Conservation (phyloP, 495 filamentous ascomycete species). For the Lineolata rhizophorae region DNA sequence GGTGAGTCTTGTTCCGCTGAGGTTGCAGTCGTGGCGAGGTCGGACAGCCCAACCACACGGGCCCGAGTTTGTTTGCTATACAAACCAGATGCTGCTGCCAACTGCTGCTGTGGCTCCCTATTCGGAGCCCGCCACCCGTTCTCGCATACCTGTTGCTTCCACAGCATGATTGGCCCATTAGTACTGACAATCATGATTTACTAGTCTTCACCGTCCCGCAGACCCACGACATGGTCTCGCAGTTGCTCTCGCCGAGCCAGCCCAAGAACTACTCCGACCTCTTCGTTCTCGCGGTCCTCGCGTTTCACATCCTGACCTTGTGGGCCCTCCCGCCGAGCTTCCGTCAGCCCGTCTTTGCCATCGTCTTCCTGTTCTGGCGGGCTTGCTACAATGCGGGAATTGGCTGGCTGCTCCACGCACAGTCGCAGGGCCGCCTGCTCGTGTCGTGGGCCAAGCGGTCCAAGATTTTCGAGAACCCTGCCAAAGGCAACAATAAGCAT, state of each 20-base stretch:
- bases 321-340: conserved; percentile 44
- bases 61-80: no score
- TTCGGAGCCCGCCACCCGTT: no score
- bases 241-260: conserved; percentile 81
- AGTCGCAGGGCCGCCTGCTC: conserved; percentile 71
- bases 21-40: no score
- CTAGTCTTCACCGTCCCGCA: conserved; percentile 87
- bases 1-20: conserved; percentile 42
- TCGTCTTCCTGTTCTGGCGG: conserved; percentile 80
- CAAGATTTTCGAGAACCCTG: conserved; percentile 67
- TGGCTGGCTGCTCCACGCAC: conserved; percentile 66
- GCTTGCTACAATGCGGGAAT: conserved; percentile 83
- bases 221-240: conserved; percentile 97
- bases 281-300: conserved; percentile 62
- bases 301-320: conserved; percentile 44
- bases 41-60: no score
- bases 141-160: no score
- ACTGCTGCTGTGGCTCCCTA: no score
- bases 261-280: conserved; percentile 85
- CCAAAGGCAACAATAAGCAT: conserved; percentile 55
- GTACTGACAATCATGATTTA: no score
- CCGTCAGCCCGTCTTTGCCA: conserved; percentile 53
- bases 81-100: no score
- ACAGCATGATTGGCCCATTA: no score
- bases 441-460: conserved; percentile 74